Base-by-base conservation (phyloP, 768 basidiomycete genomes). In the Lentinus brumalis region DNA sequence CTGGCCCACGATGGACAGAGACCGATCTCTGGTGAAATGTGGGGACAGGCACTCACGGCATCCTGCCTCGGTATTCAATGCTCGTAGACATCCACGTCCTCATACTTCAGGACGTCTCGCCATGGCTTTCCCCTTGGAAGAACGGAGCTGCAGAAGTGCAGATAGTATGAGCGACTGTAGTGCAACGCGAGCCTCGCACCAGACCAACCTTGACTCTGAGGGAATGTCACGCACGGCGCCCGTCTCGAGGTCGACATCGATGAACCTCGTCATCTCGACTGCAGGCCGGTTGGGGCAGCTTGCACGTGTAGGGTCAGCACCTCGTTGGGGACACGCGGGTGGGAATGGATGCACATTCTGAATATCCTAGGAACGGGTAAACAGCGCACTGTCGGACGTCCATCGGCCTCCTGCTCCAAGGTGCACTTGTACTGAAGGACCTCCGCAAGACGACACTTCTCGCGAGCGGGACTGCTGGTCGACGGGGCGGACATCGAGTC, bases 311-410 rank as follows among this genome's bases (percentile, higher is more conserved):
- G 50, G 57, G 57, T 41, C 51, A 56, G 35, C 39, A 31, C 53
- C n/a, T 14, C 32, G 14, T 12, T 32, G 52, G 26, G 41, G 31
- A 52, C 16, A 35, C n/a, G 12, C 31, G 26, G 29, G 49, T 55
- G 53, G 31, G 41, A 29, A 61, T 10, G 9, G 65, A 68, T 85
- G 74, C 68, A 90, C 92, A 91, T 76, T 71, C 79, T 78, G 67
- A 95, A 90, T 30, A 94, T 78, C 15, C 93, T 84, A 31, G 88
- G 83, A 47, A 94, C 74, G 6, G 91, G 92, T 69, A 83, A 86
- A 70, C 92, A 94, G 40, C 84, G 81, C 49, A 84, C 69, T 52
- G 73, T 65, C 5, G 69, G 71, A 8, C 53, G 66, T 14, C 74
- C 75, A 15, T 66, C 29, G 32, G 45, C 41, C 44, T 63, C 69